phyloP scores from a whole-genome alignment of 768 basidiomycete genomes.

The Mycena vulgaris region DNA sequence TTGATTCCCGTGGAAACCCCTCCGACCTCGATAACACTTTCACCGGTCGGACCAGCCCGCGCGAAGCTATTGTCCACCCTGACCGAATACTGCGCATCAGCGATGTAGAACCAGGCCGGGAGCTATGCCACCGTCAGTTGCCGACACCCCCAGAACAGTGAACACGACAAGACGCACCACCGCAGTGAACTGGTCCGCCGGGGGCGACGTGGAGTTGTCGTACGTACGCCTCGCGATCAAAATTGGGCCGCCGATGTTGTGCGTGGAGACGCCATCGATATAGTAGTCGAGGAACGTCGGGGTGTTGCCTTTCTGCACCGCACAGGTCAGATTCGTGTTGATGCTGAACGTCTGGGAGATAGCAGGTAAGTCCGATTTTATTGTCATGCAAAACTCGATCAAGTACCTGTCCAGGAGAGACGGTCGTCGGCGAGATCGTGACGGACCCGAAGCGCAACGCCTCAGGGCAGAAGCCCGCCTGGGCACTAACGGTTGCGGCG shows the following conservation, averaged over 20 bases:
- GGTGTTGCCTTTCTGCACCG: conserved; percentile 32
- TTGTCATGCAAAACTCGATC: no score
- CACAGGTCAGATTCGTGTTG: conserved; percentile 33
- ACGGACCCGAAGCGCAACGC: conserved; percentile 30
- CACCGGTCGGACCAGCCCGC: conserved; percentile 20
- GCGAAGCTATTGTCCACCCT: conserved; percentile 28
- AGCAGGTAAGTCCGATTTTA: background rate
- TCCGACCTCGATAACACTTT: conserved; percentile 28
- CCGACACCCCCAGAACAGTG: background rate
- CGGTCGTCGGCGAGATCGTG: conserved; percentile 29
- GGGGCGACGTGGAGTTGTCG: conserved; percentile 22
- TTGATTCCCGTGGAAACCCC: conserved; percentile 10
- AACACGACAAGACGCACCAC: background rate
- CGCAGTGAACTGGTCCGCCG: conserved; percentile 26
- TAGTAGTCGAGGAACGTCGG: conserved; percentile 37
- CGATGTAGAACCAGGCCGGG: conserved; percentile 31
- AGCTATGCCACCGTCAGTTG: conserved; percentile 3
- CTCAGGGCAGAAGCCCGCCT: conserved; percentile 30
- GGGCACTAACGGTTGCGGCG: conserved; percentile 7
- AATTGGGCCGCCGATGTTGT: conserved; percentile 23
- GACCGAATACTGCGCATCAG: conserved; percentile 22
- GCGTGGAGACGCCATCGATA: conserved; percentile 6
- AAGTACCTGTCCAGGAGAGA: conserved; percentile 33
- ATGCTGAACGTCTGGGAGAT: conserved; percentile 28
- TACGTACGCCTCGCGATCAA: conserved; percentile 33